phyloP scores from a whole-genome alignment of 2,329 filamentous ascomycete genomes.

The Iodosphaeria phyllophila region DNA sequence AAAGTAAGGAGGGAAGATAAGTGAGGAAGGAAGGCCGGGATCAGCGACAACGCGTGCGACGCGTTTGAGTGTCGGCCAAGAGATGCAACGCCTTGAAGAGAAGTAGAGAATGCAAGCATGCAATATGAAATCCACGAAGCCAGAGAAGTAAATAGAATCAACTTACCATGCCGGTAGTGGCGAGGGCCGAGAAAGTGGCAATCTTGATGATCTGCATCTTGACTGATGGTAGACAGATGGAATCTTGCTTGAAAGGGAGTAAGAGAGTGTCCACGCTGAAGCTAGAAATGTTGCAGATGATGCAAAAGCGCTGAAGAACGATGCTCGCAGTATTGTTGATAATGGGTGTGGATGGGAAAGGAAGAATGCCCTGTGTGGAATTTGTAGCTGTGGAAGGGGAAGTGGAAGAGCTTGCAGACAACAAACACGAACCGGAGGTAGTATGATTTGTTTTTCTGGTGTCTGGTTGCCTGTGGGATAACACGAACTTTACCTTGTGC shows the following conservation, averaged over 20 bases:
- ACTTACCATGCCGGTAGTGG: slow-evolving; percentile 11
- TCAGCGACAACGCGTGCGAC: no score
- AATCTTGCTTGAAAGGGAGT: neutral
- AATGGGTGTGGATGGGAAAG: neutral
- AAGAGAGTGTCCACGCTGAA: slow-evolving; percentile 1
- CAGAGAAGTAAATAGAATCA: neutral
- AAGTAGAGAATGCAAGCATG: neutral
- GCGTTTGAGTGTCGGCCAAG: no score
- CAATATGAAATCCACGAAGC: neutral
- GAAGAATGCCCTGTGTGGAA: no score
- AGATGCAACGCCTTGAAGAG: no score
- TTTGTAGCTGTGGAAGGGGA: no score
- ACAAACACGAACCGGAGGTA: no score
- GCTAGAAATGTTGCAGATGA: slow-evolving; percentile 4
- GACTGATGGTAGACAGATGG: slow-evolving; percentile 3
- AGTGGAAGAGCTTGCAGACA: no score
- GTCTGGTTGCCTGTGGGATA: no score
- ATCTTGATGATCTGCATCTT: slow-evolving; percentile 12
- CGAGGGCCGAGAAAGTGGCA: slow-evolving; percentile 8
- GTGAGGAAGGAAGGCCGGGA: neutral
- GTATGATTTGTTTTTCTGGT: no score
- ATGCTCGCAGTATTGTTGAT: neutral
- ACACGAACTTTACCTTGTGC: no score
- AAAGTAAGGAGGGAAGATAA: neutral
- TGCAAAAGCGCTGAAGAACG: neutral